Evolutionary conservation across 441 rosid species (phyloP), one percentile per base, ranked within the genome.

Genomic region (Populus hybrid): DNA sequence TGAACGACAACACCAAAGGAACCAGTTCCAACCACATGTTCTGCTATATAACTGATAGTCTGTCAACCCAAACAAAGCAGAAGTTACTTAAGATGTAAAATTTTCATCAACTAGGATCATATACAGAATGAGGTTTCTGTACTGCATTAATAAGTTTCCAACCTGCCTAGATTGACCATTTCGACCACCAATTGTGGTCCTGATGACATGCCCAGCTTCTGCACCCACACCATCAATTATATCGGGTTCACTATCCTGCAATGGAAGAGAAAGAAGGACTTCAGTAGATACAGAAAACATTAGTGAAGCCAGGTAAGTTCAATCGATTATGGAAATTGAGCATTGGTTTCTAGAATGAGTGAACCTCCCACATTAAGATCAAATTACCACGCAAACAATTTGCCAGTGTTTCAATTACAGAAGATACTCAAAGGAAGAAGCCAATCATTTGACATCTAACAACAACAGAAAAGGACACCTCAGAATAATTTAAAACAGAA

Each of bases 11-110:
- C 94, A 70, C 99, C 99, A 70, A 95, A 95, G 77, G 99, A 95
- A 80, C 99, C 99, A 42, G 99, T 92, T 82, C 99, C 99, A 59
- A 95, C 90, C 79, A 93, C 99, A 82, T 93, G 98, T 85, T 95
- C 99, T 61, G 98, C 90, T 80, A 95, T 95, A 75, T 92, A 95
- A 88, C 97, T 95, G 73, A 93, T 87, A 66, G 90, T 86, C 99
- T 93, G 96, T 70, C 71, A 74, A 82, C 73, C 76, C 76, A 83
- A 83, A 82, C 32, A 85, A 77, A 78, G 46, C 73, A 81, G 18
- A 10, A 11, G 16, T 69, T 73, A 67, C 77, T 77, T 80, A 82
- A 46, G 30, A 76, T 66, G 66, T 57, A 76, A 36, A 46, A 72
- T 54, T 35, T 63, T 76, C 20, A 74, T 57, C 59, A 73, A 68